Evolutionary conservation across 2,329 filamentous ascomycete species (phyloP).

Genomic region (Exophiala bonariae): DNA sequence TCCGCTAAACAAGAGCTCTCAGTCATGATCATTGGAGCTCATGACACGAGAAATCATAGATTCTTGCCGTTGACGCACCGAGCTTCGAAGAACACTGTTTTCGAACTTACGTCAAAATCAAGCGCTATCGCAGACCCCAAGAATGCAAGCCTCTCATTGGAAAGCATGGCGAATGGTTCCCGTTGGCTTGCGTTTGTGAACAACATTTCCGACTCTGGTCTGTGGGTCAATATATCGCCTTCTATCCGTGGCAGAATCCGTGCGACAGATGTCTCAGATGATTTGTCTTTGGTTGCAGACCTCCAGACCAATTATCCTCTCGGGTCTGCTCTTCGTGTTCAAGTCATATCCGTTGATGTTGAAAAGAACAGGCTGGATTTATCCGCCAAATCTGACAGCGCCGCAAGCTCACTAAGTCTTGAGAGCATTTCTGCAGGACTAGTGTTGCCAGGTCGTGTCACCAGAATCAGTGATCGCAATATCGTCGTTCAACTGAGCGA

Average conservation of each 20-base stretch:
- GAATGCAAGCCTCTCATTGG: constrained; percentile 66
- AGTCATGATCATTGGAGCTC: constrained; percentile 79
- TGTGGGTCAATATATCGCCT: constrained; percentile 91
- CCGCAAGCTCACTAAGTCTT: constrained; percentile 63
- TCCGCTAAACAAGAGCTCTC: constrained; percentile 67
- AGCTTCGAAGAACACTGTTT: constrained; percentile 72
- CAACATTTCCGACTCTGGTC: constrained; percentile 74
- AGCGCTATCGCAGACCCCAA: constrained; percentile 56
- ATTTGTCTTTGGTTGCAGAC: constrained; percentile 75
- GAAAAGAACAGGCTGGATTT: constrained; percentile 78
- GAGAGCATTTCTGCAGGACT: constrained; percentile 73
- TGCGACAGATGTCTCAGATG: constrained; percentile 81
- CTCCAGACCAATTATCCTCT: constrained; percentile 79
- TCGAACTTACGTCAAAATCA: constrained; percentile 82
- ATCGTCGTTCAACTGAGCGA: constrained; percentile 85
- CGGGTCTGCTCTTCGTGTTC: constrained; percentile 82
- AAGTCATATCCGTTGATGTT: constrained; percentile 72
- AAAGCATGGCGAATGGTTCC: constrained; percentile 70
- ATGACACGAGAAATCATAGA: constrained; percentile 85
- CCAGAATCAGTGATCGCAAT: constrained; percentile 80
- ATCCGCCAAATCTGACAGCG: constrained; percentile 66
- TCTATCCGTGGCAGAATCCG: constrained; percentile 82
- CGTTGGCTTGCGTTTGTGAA: constrained; percentile 84
- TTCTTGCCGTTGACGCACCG: constrained; percentile 91
- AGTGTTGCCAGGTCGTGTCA: constrained; percentile 79